Evolutionary conservation across 306 rosid species (phyloP).

Genomic region (Cicer bijugum): DNA sequence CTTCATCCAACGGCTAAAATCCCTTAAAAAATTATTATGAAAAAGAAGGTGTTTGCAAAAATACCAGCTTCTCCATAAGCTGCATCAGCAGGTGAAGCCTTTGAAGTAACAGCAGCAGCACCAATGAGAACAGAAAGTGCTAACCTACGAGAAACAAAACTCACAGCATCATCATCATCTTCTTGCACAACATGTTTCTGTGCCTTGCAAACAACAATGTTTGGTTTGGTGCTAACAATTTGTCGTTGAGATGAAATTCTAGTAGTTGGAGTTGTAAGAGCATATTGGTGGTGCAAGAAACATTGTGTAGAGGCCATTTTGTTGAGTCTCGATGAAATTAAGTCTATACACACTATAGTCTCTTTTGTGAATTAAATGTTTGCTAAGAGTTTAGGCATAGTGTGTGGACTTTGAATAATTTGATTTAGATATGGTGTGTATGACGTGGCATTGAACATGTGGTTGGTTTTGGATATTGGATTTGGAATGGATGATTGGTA

Average conservation of each 20-base stretch:
- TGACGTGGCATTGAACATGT: slow-evolving; percentile 44
- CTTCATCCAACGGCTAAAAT: background rate
- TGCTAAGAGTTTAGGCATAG: background rate
- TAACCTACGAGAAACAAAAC: slow-evolving; percentile 71
- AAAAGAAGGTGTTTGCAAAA: background rate
- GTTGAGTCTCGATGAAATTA: background rate
- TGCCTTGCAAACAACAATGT: slow-evolving; percentile 69
- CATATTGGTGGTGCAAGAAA: slow-evolving; percentile 78
- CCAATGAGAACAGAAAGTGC: slow-evolving; percentile 88
- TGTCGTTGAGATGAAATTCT: slow-evolving; percentile 66
- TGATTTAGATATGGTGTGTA: slow-evolving; percentile 32
- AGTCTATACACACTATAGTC: background rate
- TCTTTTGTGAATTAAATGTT: slow-evolving; percentile 22
- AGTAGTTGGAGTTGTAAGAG: slow-evolving; percentile 62
- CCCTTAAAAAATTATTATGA: background rate
- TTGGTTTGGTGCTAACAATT: slow-evolving; percentile 51
- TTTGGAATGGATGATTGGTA: slow-evolving; percentile 51
- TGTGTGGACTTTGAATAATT: slow-evolving; percentile 35
- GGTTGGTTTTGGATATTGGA: slow-evolving; percentile 42
- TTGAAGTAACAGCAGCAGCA: slow-evolving; percentile 83
- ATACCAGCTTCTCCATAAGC: slow-evolving; percentile 96
- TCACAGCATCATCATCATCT: slow-evolving; percentile 51
- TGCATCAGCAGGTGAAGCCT: slow-evolving; percentile 91
- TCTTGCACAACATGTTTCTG: slow-evolving; percentile 62
- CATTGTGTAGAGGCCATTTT: slow-evolving; percentile 87